These are phyloP conservation scores for Amanita phalloides DNA, from an alignment of 768 basidiomycete species.

Conservation along the genomic window DNA sequence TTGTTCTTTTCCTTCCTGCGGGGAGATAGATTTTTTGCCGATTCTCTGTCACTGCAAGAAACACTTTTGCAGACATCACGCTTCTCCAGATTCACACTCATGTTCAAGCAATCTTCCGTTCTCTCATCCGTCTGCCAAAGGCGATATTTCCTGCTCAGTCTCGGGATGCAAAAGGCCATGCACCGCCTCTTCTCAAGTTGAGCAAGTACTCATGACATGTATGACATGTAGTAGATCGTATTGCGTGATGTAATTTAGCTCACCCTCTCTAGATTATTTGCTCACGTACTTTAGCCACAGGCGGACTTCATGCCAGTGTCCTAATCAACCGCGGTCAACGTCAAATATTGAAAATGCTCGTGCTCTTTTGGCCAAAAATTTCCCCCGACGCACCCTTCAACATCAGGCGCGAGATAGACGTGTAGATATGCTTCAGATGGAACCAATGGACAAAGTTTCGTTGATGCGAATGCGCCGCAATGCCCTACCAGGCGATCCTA, in stretches of 20 bases:
- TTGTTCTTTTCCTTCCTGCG: slow-evolving; percentile 53
- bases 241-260: background rate
- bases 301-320: slow-evolving; percentile 52
- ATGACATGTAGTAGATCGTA: background rate
- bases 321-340: slow-evolving; percentile 9
- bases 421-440: slow-evolving; percentile 41
- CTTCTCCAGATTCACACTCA: slow-evolving; percentile 44
- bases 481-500: slow-evolving; percentile 53
- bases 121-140: background rate
- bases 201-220: background rate
- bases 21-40: slow-evolving; percentile 66
- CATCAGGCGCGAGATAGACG: slow-evolving; percentile 19
- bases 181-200: slow-evolving; percentile 25
- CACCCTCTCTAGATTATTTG: slow-evolving; percentile 1
- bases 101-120: slow-evolving; percentile 26
- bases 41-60: slow-evolving; percentile 51
- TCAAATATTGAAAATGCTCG: slow-evolving; percentile 37
- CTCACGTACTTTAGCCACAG: slow-evolving; percentile 42
- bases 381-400: slow-evolving; percentile 20
- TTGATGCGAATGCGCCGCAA: slow-evolving; percentile 68
- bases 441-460: slow-evolving; percentile 45
- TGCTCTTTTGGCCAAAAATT: slow-evolving; percentile 42
- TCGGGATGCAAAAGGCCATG: slow-evolving; percentile 43
- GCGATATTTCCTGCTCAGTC: slow-evolving; percentile 34
- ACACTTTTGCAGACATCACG: slow-evolving; percentile 57